Percentiles rank a stretch among this genome's conserved stretches.
These are phyloP conservation scores for Dendrostoma leiphaemia DNA, from an alignment of 2,329 filamentous ascomycete genomes.

Conservation along the genomic window DNA sequence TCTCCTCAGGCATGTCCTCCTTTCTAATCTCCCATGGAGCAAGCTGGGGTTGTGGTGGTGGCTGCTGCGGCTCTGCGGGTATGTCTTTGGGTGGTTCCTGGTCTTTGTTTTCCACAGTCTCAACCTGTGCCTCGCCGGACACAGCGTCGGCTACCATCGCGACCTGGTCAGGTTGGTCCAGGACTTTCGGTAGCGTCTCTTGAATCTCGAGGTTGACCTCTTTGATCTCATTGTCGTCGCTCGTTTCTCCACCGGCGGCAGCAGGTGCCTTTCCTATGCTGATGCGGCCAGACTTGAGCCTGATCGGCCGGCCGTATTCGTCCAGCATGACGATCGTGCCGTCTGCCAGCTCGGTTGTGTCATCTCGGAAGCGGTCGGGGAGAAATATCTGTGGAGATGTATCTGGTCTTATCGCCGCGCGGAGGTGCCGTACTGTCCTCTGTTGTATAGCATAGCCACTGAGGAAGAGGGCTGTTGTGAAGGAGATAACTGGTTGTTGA, in stretches of 20 bases:
- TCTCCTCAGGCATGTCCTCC: not conserved
- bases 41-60: not conserved
- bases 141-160: slow-evolving; percentile 5
- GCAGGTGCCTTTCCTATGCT: not conserved
- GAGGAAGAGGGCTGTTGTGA: slow-evolving; percentile 80
- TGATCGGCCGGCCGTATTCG: slow-evolving; percentile 34
- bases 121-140: not conserved
- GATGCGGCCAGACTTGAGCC: slow-evolving; percentile 28
- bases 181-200: slow-evolving; percentile 15
- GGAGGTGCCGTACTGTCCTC: slow-evolving; percentile 74
- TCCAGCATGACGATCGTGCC: slow-evolving; percentile 45
- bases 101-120: not conserved
- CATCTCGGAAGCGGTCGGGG: slow-evolving; percentile 47
- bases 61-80: not conserved
- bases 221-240: slow-evolving; percentile 20
- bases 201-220: slow-evolving; percentile 15
- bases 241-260: not conserved
- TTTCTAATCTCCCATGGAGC: slow-evolving; percentile 17
- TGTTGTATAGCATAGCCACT: slow-evolving; percentile 88
- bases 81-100: not conserved
- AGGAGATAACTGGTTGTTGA: slow-evolving; percentile 60
- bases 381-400: slow-evolving; percentile 48
- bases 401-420: slow-evolving; percentile 63
- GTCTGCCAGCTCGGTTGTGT: slow-evolving; percentile 45
- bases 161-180: slow-evolving; percentile 19